Conservation (phyloP, 2,329 filamentous ascomycete genomes). For the Pseudogymnoascus sp. region DNA sequence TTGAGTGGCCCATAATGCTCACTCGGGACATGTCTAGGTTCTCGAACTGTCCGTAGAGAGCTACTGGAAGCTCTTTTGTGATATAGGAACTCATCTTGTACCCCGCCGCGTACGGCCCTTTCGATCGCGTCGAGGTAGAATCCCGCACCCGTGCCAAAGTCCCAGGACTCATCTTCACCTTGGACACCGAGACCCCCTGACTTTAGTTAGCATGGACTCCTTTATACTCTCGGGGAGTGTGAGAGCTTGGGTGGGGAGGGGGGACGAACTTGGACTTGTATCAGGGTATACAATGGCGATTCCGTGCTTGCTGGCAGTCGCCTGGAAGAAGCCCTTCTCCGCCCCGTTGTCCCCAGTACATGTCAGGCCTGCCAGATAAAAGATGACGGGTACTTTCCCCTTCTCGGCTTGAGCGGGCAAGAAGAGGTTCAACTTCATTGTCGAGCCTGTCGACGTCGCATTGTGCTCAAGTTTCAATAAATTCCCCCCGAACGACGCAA, state of each 20-base stretch:
- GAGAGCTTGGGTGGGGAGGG: not conserved
- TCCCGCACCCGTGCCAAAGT: constrained; percentile 86
- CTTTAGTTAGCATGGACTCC: not conserved
- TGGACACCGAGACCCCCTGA: constrained; percentile 67
- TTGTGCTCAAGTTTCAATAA: constrained; percentile 89
- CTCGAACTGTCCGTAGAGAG: constrained; percentile 66
- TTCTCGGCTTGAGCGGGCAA: constrained; percentile 65
- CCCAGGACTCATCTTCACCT: constrained; percentile 81
- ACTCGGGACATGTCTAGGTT: constrained; percentile 65
- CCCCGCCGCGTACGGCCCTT: constrained; percentile 63
- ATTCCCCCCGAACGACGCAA: constrained; percentile 87
- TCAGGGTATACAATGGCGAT: constrained; percentile 95
- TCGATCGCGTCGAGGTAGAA: constrained; percentile 91
- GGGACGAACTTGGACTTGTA: constrained; percentile 71
- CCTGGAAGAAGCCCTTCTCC: constrained; percentile 86
- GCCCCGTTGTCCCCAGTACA: constrained; percentile 85
- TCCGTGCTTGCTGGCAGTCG: constrained; percentile 68
- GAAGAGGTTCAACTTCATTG: constrained; percentile 91
- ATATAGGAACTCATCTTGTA: constrained; percentile 97
- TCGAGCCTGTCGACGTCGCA: constrained; percentile 69
- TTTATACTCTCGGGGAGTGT: not conserved
- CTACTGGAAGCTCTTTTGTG: constrained; percentile 73
- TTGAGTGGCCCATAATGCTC: constrained; percentile 87
- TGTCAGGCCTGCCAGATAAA: constrained; percentile 91
- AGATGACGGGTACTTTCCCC: constrained; percentile 70